Evolutionary conservation across 2,329 filamentous ascomycete species (phyloP).

Genomic region (Apiospora aurea): DNA sequence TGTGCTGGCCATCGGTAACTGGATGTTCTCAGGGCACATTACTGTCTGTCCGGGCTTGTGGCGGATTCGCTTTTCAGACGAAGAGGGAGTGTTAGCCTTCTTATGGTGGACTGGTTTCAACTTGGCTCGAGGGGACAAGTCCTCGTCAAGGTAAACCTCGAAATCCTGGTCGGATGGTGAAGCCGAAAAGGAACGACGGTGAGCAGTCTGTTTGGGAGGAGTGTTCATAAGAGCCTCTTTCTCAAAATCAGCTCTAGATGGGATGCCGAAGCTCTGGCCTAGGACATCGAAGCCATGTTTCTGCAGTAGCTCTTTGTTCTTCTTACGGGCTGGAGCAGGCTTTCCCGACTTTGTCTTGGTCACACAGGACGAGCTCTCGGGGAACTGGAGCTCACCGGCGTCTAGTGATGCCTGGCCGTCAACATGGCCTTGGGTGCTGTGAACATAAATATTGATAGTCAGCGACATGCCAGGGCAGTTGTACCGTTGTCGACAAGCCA

Average conservation of each 20-base stretch:
- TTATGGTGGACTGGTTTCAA: background rate
- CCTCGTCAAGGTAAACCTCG: background rate
- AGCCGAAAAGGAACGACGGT: constrained; percentile 2
- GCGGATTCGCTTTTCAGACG: background rate
- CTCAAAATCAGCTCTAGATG: constrained; percentile 36
- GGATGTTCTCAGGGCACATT: background rate
- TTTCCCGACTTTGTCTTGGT: constrained; percentile 37
- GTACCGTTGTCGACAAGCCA: background rate
- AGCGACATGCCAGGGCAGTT: background rate
- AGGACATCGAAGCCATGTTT: constrained; percentile 38
- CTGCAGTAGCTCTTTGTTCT: constrained; percentile 32
- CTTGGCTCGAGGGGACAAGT: background rate
- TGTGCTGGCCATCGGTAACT: background rate
- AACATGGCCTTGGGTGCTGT: constrained; percentile 9
- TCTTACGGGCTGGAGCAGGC: constrained; percentile 38
- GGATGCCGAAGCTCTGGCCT: constrained; percentile 36
- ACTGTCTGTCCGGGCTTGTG: background rate
- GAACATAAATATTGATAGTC: background rate
- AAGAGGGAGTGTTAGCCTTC: background rate
- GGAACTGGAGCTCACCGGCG: constrained; percentile 28
- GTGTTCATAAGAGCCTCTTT: constrained; percentile 20
- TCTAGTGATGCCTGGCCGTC: background rate
- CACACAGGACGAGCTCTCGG: constrained; percentile 33
- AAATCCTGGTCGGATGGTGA: background rate
- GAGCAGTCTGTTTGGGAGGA: background rate